phyloP scores from a whole-genome alignment of 2,329 filamentous ascomycete genomes.

The Colletotrichum spinosum region DNA sequence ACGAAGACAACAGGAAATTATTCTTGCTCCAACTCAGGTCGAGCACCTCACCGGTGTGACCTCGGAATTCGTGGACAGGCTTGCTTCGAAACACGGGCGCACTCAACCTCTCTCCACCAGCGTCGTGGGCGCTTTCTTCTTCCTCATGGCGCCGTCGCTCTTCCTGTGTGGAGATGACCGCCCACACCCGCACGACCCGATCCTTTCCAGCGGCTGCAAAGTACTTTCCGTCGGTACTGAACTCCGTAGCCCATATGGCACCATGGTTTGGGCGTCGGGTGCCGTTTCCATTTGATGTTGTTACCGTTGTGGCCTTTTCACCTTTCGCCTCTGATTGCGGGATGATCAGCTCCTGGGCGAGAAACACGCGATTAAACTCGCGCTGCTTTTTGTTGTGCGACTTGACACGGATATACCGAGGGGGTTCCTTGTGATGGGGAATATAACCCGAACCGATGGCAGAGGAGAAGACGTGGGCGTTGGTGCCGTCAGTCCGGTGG shows the following conservation, averaged over 20 bases:
- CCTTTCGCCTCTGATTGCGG: conserved; percentile 4
- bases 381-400: conserved; percentile 82
- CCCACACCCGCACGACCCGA: conserved; percentile 86
- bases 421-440: conserved; percentile 88
- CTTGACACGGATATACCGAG: conserved; percentile 89
- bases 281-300: conserved; percentile 45
- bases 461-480: conserved; percentile 85
- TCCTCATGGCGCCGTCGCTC: conserved; percentile 81
- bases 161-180: conserved; percentile 84
- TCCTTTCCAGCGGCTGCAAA: conserved; percentile 94
- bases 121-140: conserved; percentile 66
- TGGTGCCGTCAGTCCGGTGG: conserved; percentile 79
- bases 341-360: conserved; percentile 84
- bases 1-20: conserved; percentile 94
- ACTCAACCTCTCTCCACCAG: conserved; percentile 74
- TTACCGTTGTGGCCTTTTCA: conserved; percentile 52
- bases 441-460: conserved; percentile 79
- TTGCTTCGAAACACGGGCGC: conserved; percentile 90
- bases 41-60: conserved; percentile 87
- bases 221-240: conserved; percentile 91
- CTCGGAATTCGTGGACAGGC: conserved; percentile 82
- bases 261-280: conserved; percentile 50
- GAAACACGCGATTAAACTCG: conserved; percentile 88
- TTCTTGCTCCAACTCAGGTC: conserved; percentile 99
- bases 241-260: conserved; percentile 92